Evolutionary conservation across 805 yeast species (phyloP).

Genomic region (Phaffomyces opuntiae): DNA sequence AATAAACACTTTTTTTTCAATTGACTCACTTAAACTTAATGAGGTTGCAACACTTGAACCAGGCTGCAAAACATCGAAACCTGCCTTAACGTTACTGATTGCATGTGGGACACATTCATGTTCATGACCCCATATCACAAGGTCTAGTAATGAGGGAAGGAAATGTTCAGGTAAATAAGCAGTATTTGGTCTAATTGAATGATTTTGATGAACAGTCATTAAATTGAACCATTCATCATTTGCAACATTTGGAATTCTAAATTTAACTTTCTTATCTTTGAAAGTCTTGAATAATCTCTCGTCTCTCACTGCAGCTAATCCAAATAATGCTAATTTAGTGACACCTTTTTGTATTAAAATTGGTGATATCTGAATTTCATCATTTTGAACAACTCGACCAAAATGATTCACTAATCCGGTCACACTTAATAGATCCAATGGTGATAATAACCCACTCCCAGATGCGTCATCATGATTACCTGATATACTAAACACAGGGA

Average conservation of each 20-base stretch:
- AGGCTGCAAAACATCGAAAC: conserved; percentile 79
- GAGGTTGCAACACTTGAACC: conserved; percentile 95
- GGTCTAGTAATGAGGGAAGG: conserved; percentile 73
- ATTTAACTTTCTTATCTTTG: conserved; percentile 71
- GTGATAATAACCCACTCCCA: conserved; percentile 75
- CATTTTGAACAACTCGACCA: conserved; percentile 74
- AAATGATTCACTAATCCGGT: conserved; percentile 85
- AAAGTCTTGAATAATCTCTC: conserved; percentile 81
- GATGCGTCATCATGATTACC: conserved; percentile 98
- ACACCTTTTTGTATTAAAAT: conserved; percentile 74
- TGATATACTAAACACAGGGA: conserved; percentile 87
- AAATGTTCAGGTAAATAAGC: conserved; percentile 80
- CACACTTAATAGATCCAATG: conserved; percentile 77
- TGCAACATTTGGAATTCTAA: conserved; percentile 57
- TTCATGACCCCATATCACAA: conserved; percentile 96
- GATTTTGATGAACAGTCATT: conserved; percentile 90
- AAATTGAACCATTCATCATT: conserved; percentile 74
- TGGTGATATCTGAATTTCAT: conserved; percentile 68
- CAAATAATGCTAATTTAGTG: conserved; percentile 81
- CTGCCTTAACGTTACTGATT: conserved; percentile 41
- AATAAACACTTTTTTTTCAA: conserved; percentile 67
- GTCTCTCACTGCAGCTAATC: conserved; percentile 82
- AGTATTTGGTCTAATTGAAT: conserved; percentile 70
- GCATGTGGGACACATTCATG: conserved; percentile 86
- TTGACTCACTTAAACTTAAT: conserved; percentile 75